These are phyloP conservation scores for Diaporthe citrichinensis DNA, from an alignment of 2,329 filamentous ascomycete genomes.

Conservation along the genomic window DNA sequence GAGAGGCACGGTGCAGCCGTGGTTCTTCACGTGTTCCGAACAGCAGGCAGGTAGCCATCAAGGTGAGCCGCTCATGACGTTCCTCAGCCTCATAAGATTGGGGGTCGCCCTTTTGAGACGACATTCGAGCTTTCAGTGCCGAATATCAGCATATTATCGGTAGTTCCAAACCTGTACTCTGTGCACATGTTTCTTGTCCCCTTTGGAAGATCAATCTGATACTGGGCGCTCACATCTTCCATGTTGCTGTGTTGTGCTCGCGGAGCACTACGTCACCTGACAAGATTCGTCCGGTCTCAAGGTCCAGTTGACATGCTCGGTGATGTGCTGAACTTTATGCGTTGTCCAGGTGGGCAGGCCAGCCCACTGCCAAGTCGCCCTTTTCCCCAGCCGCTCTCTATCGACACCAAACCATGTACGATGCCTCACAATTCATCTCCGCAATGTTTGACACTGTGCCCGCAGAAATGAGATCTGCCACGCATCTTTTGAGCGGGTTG, in stretches of 20 bases:
- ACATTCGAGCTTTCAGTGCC: neutral
- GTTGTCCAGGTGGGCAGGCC: conserved; percentile 23
- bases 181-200: neutral
- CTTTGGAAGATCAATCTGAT: neutral
- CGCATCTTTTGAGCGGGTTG: neutral
- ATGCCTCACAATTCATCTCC: neutral
- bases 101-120: neutral
- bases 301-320: neutral
- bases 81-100: neutral
- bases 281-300: conserved; percentile 3
- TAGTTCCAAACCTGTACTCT: neutral
- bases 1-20: neutral
- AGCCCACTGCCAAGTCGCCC: neutral
- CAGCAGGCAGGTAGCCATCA: neutral
- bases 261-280: conserved; percentile 1
- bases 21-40: neutral
- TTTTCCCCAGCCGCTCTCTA: neutral
- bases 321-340: conserved; percentile 24
- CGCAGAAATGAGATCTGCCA: conserved; percentile 22
- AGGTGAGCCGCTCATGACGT: neutral
- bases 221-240: no score
- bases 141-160: neutral
- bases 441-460: conserved; percentile 7
- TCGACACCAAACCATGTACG: neutral
- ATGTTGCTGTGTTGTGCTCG: neutral